Conservation (phyloP, 2,329 filamentous ascomycete genomes). For the Penicillium sp. region DNA sequence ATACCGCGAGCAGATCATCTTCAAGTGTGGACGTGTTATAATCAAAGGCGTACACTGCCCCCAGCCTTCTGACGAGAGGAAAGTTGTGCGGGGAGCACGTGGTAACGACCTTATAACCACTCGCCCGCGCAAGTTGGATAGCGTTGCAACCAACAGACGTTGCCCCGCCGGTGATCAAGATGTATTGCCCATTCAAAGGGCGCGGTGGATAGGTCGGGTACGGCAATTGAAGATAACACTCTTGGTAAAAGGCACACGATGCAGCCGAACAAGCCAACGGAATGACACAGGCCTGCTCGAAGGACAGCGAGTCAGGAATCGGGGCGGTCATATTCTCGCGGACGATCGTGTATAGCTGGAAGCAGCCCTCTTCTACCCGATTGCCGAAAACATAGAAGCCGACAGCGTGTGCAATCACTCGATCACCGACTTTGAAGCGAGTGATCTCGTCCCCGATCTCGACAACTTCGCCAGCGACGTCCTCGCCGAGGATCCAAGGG, state of each 20-base stretch:
- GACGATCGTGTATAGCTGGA: slow-evolving; percentile 27
- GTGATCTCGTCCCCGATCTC: slow-evolving; percentile 28
- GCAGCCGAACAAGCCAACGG: slow-evolving; percentile 23
- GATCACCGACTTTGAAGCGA: slow-evolving; percentile 33
- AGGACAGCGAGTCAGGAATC: slow-evolving; percentile 16
- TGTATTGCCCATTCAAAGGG: background rate
- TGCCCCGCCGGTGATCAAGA: slow-evolving; percentile 35
- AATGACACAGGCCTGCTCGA: slow-evolving; percentile 21
- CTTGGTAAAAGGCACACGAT: slow-evolving; percentile 22
- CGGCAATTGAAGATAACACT: slow-evolving; percentile 17
- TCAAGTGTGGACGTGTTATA: slow-evolving; percentile 40
- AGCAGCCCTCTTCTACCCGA: slow-evolving; percentile 18
- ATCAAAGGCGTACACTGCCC: slow-evolving; percentile 48
- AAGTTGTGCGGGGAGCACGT: slow-evolving; percentile 48
- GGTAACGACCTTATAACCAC: slow-evolving; percentile 50
- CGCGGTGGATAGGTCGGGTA: slow-evolving; percentile 6
- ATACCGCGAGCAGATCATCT: slow-evolving; percentile 29
- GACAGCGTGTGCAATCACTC: slow-evolving; percentile 25
- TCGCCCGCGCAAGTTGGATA: slow-evolving; percentile 48
- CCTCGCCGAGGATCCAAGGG: slow-evolving; percentile 12
- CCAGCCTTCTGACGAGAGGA: slow-evolving; percentile 45
- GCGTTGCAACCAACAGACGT: slow-evolving; percentile 49
- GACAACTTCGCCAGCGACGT: slow-evolving; percentile 39
- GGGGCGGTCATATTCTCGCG: slow-evolving; percentile 12
- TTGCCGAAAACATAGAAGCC: slow-evolving; percentile 3